Conservation (phyloP, 2,329 filamentous ascomycete species). For the Colletotrichum sp. region DNA sequence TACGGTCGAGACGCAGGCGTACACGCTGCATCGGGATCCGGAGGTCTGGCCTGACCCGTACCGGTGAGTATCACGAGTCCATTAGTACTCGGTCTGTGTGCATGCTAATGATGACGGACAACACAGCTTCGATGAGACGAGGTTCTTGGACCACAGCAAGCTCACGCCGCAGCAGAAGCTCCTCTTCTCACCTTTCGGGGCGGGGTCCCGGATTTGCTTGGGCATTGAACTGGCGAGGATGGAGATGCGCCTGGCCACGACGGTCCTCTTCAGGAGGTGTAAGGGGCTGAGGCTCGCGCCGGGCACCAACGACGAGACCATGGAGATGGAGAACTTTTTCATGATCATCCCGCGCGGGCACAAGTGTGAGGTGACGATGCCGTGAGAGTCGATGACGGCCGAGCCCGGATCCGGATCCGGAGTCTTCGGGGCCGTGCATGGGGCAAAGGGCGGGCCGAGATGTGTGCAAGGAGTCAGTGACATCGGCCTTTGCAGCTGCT, state of each 20-base stretch:
- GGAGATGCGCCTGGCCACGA: constrained; percentile 57
- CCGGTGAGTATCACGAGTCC: background rate
- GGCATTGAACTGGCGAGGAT: constrained; percentile 62
- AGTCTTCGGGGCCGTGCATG: background rate
- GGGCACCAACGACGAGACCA: constrained; percentile 39
- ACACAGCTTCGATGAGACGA: constrained; percentile 8
- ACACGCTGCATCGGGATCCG: constrained; percentile 49
- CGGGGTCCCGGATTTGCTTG: constrained; percentile 53
- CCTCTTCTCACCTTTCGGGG: constrained; percentile 58
- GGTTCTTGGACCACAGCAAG: background rate
- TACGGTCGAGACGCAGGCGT: constrained; percentile 47
- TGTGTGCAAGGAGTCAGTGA: background rate
- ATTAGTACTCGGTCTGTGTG: accelerated
- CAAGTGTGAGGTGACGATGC: constrained; percentile 30
- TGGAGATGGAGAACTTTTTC: constrained; percentile 38
- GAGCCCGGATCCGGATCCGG: background rate
- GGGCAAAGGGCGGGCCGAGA: background rate
- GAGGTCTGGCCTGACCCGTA: constrained; percentile 46
- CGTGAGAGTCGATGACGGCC: background rate
- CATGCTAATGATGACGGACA: background rate
- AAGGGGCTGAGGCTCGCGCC: constrained; percentile 35
- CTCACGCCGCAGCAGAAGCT: constrained; percentile 45
- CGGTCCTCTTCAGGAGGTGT: constrained; percentile 57
- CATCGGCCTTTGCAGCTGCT: background rate
- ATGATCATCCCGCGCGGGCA: constrained; percentile 33